Evolutionary conservation across 148 eudicot genomes (phyloP), one percentile per base, ranked within the genome.

Genomic region (Chenopodium berlandieri): DNA sequence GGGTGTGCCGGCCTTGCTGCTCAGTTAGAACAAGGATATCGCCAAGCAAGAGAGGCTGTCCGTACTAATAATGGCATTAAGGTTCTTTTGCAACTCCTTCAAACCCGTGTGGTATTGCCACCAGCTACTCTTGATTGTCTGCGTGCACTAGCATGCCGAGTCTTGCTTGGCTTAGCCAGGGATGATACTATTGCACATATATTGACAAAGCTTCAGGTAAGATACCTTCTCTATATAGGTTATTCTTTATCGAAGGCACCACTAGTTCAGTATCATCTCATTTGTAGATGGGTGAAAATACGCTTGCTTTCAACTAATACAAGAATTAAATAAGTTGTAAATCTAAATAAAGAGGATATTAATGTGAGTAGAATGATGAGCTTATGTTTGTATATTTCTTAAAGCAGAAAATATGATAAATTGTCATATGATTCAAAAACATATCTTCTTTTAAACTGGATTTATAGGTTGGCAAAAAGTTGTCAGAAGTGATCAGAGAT

Each of bases 1-100:
- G 98, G 98, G 75, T 88, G 95, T 89, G 97, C 97, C 81, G 98
- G 98, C 37, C 93, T 96, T 82, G 99, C 99, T 80, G 98, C 98
- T 56, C 99, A 94, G 79, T 72, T 96, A 82, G 99, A 96, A 85
- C 99, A 94, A 89, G 92, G 95, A 52, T 96, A 92, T 75, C 92
- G 88, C 81, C 99, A 96, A 84, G 99, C 99, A 11, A 90, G 99
- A 75, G 99, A 96, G 82, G 95, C 98, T 75, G 99, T 96, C 72
- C 98, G 98, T 77, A 87, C 99, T 48, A 94, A 94, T 86, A 96
- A 92, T 87, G 99, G 99, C 62, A 96, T 96, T 37, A 96, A 96
- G 86, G 93, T 91, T 80, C 93, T 96, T 77, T 88, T 96, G 80
- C 98, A 94, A 89, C 94, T 96, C 76, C 93, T 96, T 84, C 99